Base-by-base conservation (phyloP, 2,329 filamentous ascomycete species). In the Exutisphaerella laricina region DNA sequence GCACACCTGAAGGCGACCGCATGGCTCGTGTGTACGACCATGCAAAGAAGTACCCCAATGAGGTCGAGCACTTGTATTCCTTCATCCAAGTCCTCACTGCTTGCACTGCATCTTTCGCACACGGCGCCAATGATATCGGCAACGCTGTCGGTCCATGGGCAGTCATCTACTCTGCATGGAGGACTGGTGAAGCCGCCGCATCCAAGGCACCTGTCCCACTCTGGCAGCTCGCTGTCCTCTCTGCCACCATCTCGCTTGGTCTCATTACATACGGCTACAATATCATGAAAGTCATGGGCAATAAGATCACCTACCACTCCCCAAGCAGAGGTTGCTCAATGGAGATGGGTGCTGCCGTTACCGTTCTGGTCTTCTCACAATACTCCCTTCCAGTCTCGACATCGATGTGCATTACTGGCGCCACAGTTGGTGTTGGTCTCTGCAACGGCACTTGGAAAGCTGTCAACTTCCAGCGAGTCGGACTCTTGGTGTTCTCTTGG, bases 141-240 rank as follows among this genome's bases (percentile, higher is more conserved):
- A 83, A 77, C 58, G 77, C 79, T 20, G 72, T 80, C 41, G 79
- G 78, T 0, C 80, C 79, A 1, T 81, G 77, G 57, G 76, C 80
- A 2, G 74, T 77, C 39, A 77, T 83, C 55, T 84, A 71, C 64
- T 66, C 75, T 47, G 74, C 80, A 49, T 84, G 78, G 75, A 55
- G 65, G 22, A 70, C 67, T 0, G 76, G 73, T 2, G 58, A 55
- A 0, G 53, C 57, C 9, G 59, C 78, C 1, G 69, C 70, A 2
- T 65, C 79, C 52, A 85, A 85, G 67, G 76, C 79, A 3, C 64
- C 74, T 0, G 84, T 89, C 0, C 81, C 82, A 3, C 59, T 84
- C 33, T 90, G 85, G 85, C 84, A 88, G 65, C 74, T 89, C 41
- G 85, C 80, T 38, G 81, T 88, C 13, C 69, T 85, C 9, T 74